Base-by-base conservation (phyloP, 2,329 filamentous ascomycete genomes). In the Tolypocladium endophyticum region DNA sequence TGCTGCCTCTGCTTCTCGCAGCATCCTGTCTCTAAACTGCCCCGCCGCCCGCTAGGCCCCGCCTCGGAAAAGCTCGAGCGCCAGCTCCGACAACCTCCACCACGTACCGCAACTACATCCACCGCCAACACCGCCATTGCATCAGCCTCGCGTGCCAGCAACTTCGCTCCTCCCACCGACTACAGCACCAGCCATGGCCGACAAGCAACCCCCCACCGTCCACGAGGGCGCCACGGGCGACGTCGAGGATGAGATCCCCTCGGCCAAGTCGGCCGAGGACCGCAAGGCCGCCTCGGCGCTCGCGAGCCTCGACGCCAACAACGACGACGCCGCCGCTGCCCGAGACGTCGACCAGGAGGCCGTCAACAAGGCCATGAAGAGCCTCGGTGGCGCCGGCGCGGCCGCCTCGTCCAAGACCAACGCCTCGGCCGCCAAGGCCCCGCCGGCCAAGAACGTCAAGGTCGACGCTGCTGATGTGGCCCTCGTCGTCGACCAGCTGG, bases 281-380 rank as follows among this genome's bases (percentile, higher is more conserved):
- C 86, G 87, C 73, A 90, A 90, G 74, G 87, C 88, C 54, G 87
- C 87, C 47, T 86, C 86, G 8, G 89, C 88, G 36, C 83, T 92
- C 61, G 87, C 87, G 55, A 83, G 81, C 62, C 85, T 92, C 65
- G 88, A 90, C 70, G 72, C 76, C 52, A 71, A 74, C 43, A 77
- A 76, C 60, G 76, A 77, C 59, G 75, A 78, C 59, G 78, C 81
- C 36, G 76, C 79, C 53, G 68, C 71, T 3, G 73, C 76, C 55
- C 81, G 83, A 63, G 78, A 86, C 63, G 83, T 89, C 65, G 88
- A 92, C 71, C 77, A 83, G 58, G 87, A 87, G 61, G 89, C 88
- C 64, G 81, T 89, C 57, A 84, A 79, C 67, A 86, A 89, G 70
- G 89, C 88, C 33, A 88, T 91, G 81, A 84, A 86, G 76, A 81